phyloP scores from a whole-genome alignment of 2,329 filamentous ascomycete genomes.

The Calonectria pseudoturangicola region DNA sequence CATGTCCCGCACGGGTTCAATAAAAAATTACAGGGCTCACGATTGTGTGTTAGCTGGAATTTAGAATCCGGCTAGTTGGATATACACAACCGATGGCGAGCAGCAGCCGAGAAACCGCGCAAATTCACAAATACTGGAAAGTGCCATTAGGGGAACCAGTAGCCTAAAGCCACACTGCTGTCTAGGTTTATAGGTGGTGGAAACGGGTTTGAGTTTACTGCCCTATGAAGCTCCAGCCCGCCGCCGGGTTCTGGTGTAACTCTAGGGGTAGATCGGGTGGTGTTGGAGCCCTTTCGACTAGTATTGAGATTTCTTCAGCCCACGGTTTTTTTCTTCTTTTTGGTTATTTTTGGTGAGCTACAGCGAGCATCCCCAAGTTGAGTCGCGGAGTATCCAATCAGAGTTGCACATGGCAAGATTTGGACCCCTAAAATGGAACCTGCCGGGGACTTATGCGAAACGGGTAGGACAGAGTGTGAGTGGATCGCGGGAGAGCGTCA shows the following conservation, averaged over 20 bases:
- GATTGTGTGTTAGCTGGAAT: slow-evolving; percentile 1
- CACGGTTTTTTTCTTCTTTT: neutral
- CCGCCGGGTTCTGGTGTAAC: neutral
- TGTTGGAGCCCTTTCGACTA: slow-evolving; percentile 3
- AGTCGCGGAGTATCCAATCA: slow-evolving; percentile 43
- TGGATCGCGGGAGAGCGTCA: slow-evolving; percentile 52
- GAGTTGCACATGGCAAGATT: slow-evolving; percentile 23
- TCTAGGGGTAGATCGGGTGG: slow-evolving; percentile 3
- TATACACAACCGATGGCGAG: neutral
- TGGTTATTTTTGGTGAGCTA: slow-evolving; percentile 8
- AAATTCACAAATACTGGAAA: neutral
- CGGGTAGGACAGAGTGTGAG: slow-evolving; percentile 46
- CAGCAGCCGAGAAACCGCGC: neutral
- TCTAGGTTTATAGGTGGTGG: neutral
- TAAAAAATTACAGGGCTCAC: neutral
- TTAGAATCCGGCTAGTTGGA: neutral
- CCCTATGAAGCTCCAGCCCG: neutral
- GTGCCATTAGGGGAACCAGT: neutral
- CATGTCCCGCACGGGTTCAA: neutral
- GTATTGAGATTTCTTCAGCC: neutral
- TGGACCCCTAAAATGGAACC: slow-evolving; percentile 51
- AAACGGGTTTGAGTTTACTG: slow-evolving; percentile 24
- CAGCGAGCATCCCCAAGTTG: slow-evolving; percentile 31
- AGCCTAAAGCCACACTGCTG: neutral
- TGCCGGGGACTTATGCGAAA: slow-evolving; percentile 45